Percentiles rank a stretch among this genome's conserved stretches.
Evolutionary conservation across 169 alveolate species (phyloP).

Genomic region (Blepharisma undulans): DNA sequence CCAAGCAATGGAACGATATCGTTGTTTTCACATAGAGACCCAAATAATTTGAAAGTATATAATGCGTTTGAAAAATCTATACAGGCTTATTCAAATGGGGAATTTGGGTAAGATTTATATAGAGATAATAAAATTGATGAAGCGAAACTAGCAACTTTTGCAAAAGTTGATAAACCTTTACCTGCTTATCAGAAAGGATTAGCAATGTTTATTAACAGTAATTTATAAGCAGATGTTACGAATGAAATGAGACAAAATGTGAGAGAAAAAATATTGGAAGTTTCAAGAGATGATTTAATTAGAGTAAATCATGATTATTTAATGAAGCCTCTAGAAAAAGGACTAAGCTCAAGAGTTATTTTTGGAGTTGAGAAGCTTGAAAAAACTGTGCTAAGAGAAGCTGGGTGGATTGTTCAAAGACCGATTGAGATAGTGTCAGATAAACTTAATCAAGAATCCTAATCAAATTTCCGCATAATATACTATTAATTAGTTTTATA

Average conservation of each 20-base stretch:
- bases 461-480: not conserved
- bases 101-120: not conserved
- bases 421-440: not conserved
- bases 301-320: not conserved
- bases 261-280: not conserved
- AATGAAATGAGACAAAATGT: not conserved
- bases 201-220: not conserved
- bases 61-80: conserved; percentile 24
- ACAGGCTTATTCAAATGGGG: too few relatives aligned
- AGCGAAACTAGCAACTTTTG: conserved; percentile 1
- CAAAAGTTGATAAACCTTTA: conserved; percentile 24
- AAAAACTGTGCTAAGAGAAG: not conserved
- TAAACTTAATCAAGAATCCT: not conserved
- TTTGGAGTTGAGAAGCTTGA: not conserved
- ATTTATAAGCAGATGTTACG: not conserved
- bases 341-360: not conserved
- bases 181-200: conserved; percentile 19
- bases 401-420: not conserved
- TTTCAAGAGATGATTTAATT: not conserved
- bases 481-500: too few relatives aligned
- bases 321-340: not conserved
- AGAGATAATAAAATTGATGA: not conserved
- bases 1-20: not conserved
- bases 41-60: not conserved
- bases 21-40: conserved; percentile 1